Percentiles rank a stretch among this genome's conserved stretches.
Conservation (phyloP, 176 grass and related monocot genomes). For the Panicum miliaceum region DNA sequence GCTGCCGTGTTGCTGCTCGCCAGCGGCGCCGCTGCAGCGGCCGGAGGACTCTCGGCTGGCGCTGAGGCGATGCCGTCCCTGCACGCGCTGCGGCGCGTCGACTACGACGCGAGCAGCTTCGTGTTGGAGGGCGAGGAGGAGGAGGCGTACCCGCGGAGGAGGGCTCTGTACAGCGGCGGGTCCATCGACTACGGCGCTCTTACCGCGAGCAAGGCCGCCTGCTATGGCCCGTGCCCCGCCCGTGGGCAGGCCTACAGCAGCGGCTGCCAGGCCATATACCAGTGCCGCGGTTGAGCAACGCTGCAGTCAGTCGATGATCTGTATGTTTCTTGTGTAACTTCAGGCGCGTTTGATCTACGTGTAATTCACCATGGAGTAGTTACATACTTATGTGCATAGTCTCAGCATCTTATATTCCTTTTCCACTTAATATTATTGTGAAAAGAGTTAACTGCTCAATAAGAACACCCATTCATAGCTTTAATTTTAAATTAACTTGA, state of each 20-base stretch:
- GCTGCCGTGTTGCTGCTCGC: not conserved
- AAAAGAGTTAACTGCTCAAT: too few relatives aligned
- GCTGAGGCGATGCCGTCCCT: not conserved
- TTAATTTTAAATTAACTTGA: too few relatives aligned
- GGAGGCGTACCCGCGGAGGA: not conserved
- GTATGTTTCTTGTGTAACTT: not conserved
- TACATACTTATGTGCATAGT: too few relatives aligned
- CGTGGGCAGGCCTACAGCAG: conserved; percentile 17
- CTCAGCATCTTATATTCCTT: too few relatives aligned
- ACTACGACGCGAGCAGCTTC: not conserved
- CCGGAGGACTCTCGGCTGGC: not conserved
- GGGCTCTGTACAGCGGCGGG: conserved; percentile 1
- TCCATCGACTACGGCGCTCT: not conserved
- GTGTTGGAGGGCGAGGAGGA: not conserved
- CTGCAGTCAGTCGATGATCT: not conserved
- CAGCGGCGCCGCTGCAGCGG: not conserved
- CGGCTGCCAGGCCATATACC: conserved; percentile 10
- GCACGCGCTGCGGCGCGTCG: not conserved
- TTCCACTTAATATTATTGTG: too few relatives aligned
- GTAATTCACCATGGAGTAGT: too few relatives aligned
- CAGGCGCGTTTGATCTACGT: too few relatives aligned
- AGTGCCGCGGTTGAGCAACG: conserved; percentile 16
- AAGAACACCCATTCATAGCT: too few relatives aligned
- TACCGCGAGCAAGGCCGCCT: not conserved
- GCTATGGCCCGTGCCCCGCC: not conserved